These are phyloP conservation scores for Peronospora farinosa DNA, from an alignment of 352 stramenopile species.

Conservation along the genomic window DNA sequence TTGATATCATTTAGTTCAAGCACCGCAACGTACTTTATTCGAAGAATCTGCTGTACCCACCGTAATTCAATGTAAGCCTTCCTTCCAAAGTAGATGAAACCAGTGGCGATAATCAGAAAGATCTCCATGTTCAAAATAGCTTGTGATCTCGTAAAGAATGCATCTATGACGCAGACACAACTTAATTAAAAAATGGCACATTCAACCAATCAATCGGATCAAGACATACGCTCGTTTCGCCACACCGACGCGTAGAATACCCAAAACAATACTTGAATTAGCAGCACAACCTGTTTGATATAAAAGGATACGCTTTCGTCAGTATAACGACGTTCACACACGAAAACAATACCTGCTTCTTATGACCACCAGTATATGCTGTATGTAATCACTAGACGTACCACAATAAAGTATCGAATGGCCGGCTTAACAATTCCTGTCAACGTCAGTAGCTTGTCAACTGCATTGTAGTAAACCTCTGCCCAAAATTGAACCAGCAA, in stretches of 20 bases:
- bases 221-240: constrained; percentile 55
- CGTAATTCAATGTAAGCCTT: constrained; percentile 78
- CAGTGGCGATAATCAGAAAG: constrained; percentile 65
- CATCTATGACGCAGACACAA: constrained; percentile 29
- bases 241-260: constrained; percentile 72
- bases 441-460: constrained; percentile 62
- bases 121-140: constrained; percentile 79
- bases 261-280: constrained; percentile 67
- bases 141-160: constrained; percentile 74
- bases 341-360: neutral
- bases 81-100: constrained; percentile 71
- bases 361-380: no score
- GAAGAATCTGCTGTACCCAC: constrained; percentile 20
- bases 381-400: constrained; percentile 15
- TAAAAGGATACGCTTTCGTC: neutral
- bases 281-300: constrained; percentile 40
- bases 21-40: neutral
- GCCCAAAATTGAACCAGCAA: constrained; percentile 85
- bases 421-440: constrained; percentile 62
- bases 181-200: neutral
- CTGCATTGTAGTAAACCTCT: constrained; percentile 86
- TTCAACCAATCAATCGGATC: neutral
- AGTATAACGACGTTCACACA: constrained; percentile 1
- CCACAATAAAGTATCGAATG: constrained; percentile 54
- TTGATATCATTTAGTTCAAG: neutral